phyloP scores from a whole-genome alignment of 2,329 filamentous ascomycete species.

The Apiospora kogelbergensis region DNA sequence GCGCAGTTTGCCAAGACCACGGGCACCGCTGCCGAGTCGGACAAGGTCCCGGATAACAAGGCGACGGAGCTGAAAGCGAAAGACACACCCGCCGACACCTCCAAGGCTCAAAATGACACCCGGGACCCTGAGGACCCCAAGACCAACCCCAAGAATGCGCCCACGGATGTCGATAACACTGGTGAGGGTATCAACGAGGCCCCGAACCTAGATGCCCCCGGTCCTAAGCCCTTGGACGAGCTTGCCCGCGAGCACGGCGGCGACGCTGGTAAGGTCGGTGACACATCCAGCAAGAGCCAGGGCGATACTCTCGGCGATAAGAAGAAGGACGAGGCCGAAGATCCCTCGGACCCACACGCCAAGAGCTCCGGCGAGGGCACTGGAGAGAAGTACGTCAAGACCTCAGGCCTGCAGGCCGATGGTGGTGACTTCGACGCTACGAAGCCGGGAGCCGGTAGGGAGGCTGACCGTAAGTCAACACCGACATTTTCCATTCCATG shows the following conservation, averaged over 20 bases:
- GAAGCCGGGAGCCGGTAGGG: slow-evolving; percentile 62
- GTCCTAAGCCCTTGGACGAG: slow-evolving; percentile 38
- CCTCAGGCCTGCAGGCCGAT: slow-evolving; percentile 59
- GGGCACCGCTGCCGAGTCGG: slow-evolving; percentile 24
- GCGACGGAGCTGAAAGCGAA: slow-evolving; percentile 26
- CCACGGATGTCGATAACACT: slow-evolving; percentile 37
- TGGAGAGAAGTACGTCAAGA: slow-evolving; percentile 58
- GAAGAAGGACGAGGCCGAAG: slow-evolving; percentile 20
- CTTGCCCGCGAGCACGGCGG: slow-evolving; percentile 34
- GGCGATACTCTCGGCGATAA: slow-evolving; percentile 10
- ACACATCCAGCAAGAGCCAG: slow-evolving; percentile 32
- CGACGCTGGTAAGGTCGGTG: slow-evolving; percentile 25
- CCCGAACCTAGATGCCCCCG: slow-evolving; percentile 38
- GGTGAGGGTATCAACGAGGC: slow-evolving; percentile 32
- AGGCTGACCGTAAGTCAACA: slow-evolving; percentile 61
- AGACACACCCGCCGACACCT: slow-evolving; percentile 23
- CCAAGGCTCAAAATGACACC: slow-evolving; percentile 39
- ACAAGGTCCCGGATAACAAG: slow-evolving; percentile 27
- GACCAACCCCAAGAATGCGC: slow-evolving; percentile 34
- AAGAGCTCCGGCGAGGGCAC: slow-evolving; percentile 45
- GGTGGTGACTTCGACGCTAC: slow-evolving; percentile 68
- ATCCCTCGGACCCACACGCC: slow-evolving; percentile 22
- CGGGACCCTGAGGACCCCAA: slow-evolving; percentile 37
- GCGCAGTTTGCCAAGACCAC: slow-evolving; percentile 25
- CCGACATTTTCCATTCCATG: neutral